phyloP scores from a whole-genome alignment of 805 yeast genomes.

The Diddensiella caesifluorescens region DNA sequence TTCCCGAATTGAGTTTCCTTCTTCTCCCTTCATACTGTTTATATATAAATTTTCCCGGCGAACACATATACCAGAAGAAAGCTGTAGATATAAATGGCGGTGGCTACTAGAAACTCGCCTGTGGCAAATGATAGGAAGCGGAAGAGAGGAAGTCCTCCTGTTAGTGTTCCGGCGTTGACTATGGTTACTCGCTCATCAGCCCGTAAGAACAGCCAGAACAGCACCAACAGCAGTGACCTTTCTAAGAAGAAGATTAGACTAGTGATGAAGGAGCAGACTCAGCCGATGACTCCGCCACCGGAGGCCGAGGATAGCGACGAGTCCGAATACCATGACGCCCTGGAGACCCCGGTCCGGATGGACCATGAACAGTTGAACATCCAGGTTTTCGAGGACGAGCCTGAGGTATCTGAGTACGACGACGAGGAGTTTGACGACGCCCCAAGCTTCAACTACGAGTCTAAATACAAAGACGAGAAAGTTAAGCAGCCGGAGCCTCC shows the following conservation, averaged over 20 bases:
- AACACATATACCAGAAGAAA: no score
- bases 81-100: no score
- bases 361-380: constrained; percentile 2
- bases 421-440: constrained; percentile 7
- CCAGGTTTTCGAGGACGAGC: constrained; percentile 5
- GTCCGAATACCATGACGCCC: background rate
- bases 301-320: constrained; percentile 6
- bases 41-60: no score
- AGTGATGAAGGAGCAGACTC: background rate
- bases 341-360: background rate
- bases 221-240: background rate
- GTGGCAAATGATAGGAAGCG: background rate
- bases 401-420: constrained; percentile 10
- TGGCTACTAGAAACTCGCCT: constrained; percentile 4
- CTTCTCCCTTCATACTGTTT: no score
- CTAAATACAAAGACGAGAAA: constrained; percentile 9
- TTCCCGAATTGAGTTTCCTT: no score
- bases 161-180: constrained; percentile 2
- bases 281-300: background rate
- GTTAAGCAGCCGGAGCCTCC: background rate
- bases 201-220: background rate
- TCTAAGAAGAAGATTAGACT: background rate
- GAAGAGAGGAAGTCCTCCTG: background rate
- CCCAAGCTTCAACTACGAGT: constrained; percentile 18
- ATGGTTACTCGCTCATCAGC: constrained; percentile 5